Conservation (phyloP, 2,329 filamentous ascomycete species). For the Claviceps humidiphila region DNA sequence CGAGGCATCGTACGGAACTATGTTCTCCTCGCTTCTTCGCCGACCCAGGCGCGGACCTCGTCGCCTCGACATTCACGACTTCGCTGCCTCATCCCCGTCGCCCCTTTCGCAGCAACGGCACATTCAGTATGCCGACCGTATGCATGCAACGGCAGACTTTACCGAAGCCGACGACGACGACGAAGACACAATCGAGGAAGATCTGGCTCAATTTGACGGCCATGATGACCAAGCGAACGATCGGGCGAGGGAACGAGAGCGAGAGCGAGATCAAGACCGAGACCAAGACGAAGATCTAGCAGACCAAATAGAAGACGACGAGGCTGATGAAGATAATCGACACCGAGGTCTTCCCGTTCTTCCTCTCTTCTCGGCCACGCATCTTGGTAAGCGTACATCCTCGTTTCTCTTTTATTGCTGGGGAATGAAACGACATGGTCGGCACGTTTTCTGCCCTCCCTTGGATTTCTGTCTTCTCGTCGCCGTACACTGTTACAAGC, state of each 20-base stretch:
- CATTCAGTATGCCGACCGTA: conserved; percentile 15
- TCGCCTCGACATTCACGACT: conserved; percentile 18
- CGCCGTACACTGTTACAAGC: not conserved
- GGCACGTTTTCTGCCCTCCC: too few relatives aligned
- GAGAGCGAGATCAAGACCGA: conserved; percentile 22
- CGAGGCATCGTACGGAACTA: conserved; percentile 11
- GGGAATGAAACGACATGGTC: too few relatives aligned
- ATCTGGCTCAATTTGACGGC: conserved; percentile 23
- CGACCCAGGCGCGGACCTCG: conserved; percentile 20
- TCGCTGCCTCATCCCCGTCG: conserved; percentile 20
- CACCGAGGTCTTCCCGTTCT: conserved; percentile 33
- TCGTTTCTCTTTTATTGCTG: too few relatives aligned
- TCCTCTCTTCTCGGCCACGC: conserved; percentile 67
- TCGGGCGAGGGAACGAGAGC: conserved; percentile 30
- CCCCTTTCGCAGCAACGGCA: conserved; percentile 15
- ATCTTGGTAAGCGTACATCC: conserved; percentile 46
- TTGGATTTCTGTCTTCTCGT: too few relatives aligned
- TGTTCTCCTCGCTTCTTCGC: conserved; percentile 25
- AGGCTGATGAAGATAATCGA: conserved; percentile 24
- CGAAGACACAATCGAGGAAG: conserved; percentile 28
- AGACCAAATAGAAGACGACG: conserved; percentile 12
- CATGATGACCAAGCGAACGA: conserved; percentile 32
- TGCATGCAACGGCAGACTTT: conserved; percentile 50
- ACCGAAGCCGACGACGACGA: conserved; percentile 47
- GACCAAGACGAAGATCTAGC: conserved; percentile 34